Evolutionary conservation across 73 alveolate genomes (phyloP), one percentile per base, ranked within the genome.

Genomic region (Tetrahymena thermophila): DNA sequence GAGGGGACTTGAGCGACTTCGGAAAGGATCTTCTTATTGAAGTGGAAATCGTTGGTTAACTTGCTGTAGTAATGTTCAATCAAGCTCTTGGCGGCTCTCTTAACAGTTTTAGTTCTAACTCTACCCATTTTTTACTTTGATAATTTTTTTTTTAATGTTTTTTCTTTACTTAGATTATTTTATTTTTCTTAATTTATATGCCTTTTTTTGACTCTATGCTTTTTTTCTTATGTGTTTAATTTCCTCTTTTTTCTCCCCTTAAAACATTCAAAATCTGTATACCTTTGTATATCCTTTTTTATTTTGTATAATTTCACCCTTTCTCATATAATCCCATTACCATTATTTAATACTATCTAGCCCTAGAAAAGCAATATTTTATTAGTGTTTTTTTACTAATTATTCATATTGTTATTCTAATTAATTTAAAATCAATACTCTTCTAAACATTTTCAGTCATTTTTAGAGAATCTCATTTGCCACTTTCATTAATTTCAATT

Each of bases 51-150:
- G 71, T 95, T 85, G 85, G 99, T 98, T 98, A 98, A 96, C 97
- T 98, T 98, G 96, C 97, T 95, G 98, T 98, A 98, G 98, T 97
- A 98, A 94, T 98, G 98, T 96, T 98, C 99, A 95, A 98, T 97
- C 85, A 98, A 94, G 96, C 97, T 98, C 97, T 98, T 98, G 85
- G 99, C 99, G 42, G 99, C 99, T 96, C 99, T 98, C 98, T 98
- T 98, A 38, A 98, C 99, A 83, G 99, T 98, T 98, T 98, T 98
- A 85, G 99, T 98, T 97, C 99, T 98, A 85, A 98, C 99, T 97
- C 99, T 97, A 89, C 99, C 99, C 99, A 97, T 96, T 56, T 85
- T 84, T 94, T 34, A 85, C 56, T 38, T 85, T 85, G 56, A 85
- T 38, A 38, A 85, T 85, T 42, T 85, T 85, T 85, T 85, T 85